phyloP scores from a whole-genome alignment of 306 rosid genomes.

The Acacia confusa region DNA sequence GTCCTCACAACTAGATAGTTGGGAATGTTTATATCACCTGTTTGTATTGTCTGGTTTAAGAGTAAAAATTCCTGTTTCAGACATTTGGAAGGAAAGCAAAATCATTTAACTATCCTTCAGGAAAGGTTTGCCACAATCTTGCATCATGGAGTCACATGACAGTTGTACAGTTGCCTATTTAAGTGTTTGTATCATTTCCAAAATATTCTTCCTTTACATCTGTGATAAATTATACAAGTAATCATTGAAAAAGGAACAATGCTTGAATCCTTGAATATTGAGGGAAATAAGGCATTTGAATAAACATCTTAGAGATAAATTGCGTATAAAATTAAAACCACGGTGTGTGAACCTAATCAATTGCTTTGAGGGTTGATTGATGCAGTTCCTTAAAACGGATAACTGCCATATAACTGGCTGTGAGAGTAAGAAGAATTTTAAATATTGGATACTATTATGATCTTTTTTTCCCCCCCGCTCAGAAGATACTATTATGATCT shows the following conservation, averaged over 20 bases:
- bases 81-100: background rate
- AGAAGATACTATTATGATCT: no score
- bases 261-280: background rate
- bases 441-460: no score
- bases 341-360: background rate
- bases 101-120: background rate
- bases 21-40: background rate
- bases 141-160: background rate
- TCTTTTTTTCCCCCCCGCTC: no score
- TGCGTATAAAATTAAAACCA: background rate
- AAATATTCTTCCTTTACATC: background rate
- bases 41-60: background rate
- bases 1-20: slow-evolving; percentile 8
- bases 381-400: background rate
- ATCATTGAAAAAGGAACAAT: background rate
- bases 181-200: background rate
- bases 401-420: no score
- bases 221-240: background rate
- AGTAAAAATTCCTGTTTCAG: background rate
- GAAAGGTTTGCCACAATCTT: background rate
- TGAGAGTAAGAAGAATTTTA: no score
- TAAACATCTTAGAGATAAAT: background rate
- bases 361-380: background rate
- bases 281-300: background rate
- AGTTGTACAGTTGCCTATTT: background rate